A percentile compares a stretch with the other conserved stretches of the same genome.
These are phyloP conservation scores for Neonectria faginata DNA, from an alignment of 2,329 filamentous ascomycete genomes.

Conservation along the genomic window DNA sequence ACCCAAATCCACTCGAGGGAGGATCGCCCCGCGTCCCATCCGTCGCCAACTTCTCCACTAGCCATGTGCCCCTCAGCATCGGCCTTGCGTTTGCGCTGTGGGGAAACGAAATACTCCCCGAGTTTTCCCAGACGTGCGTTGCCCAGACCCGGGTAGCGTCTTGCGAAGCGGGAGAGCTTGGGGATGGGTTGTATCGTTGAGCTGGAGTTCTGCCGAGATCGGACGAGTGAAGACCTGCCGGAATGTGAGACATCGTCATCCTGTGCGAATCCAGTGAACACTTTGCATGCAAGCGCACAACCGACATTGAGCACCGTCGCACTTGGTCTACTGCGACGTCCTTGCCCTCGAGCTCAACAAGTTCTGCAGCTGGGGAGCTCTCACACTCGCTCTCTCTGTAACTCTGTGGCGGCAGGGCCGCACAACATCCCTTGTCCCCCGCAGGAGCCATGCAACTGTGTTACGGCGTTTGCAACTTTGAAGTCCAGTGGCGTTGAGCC, in stretches of 20 bases:
- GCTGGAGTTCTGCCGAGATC: background rate
- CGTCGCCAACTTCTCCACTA: constrained; percentile 14
- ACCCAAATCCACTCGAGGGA: constrained; percentile 2
- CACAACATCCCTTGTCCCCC: background rate
- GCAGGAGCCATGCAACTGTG: background rate
- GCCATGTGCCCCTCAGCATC: constrained; percentile 24
- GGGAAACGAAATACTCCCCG: constrained; percentile 13
- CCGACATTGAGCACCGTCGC: background rate
- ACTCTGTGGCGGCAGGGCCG: background rate
- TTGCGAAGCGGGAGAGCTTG: background rate
- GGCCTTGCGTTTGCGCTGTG: constrained; percentile 12
- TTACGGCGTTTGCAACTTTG: background rate
- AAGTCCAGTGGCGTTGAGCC: background rate
- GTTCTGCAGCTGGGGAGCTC: background rate
- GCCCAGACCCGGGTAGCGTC: background rate
- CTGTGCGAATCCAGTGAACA: background rate
- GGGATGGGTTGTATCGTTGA: background rate
- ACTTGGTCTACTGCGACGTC: background rate
- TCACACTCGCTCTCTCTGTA: background rate
- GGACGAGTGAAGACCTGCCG: background rate
- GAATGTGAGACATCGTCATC: background rate
- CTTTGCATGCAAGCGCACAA: background rate
- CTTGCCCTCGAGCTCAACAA: background rate
- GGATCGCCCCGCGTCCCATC: constrained; percentile 18
- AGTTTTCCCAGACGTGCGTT: background rate